Percentiles rank a stretch among this genome's conserved stretches.
phyloP scores from a whole-genome alignment of 2,329 filamentous ascomycete genomes.

The Aureobasidium uvarum region DNA sequence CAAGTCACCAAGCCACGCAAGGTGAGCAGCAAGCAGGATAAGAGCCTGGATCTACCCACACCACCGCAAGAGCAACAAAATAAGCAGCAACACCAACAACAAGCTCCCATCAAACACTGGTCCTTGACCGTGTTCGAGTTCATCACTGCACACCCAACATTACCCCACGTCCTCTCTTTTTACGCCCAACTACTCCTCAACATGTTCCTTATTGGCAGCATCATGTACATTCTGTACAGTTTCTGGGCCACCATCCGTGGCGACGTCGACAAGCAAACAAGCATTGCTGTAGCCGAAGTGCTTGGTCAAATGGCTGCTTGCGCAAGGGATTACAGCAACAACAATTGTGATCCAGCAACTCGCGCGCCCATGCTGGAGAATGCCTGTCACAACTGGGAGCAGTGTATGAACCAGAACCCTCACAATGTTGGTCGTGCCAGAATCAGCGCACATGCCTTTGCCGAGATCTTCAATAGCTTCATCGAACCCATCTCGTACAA shows the following conservation, averaged over 20 bases:
- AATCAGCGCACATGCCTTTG: slow-evolving; percentile 82
- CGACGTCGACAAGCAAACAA: slow-evolving; percentile 71
- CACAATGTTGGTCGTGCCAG: slow-evolving; percentile 73
- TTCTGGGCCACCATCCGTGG: slow-evolving; percentile 67
- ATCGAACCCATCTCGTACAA: slow-evolving; percentile 89
- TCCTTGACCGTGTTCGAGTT: slow-evolving; percentile 56
- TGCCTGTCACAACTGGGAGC: slow-evolving; percentile 76
- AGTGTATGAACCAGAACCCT: slow-evolving; percentile 84
- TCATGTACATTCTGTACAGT: slow-evolving; percentile 66
- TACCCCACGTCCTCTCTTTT: slow-evolving; percentile 64
- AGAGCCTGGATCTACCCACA: neutral
- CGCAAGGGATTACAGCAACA: slow-evolving; percentile 68
- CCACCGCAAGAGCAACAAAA: neutral
- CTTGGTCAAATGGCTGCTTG: slow-evolving; percentile 73
- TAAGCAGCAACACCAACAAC: neutral
- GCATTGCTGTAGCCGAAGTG: slow-evolving; percentile 66
- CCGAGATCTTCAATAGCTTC: slow-evolving; percentile 90
- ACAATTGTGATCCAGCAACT: slow-evolving; percentile 66
- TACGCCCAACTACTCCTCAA: slow-evolving; percentile 68
- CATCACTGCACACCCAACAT: slow-evolving; percentile 62
- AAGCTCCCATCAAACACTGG: slow-evolving; percentile 33
- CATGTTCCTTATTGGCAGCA: slow-evolving; percentile 56
- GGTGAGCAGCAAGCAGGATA: slow-evolving; percentile 27
- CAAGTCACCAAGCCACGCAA: slow-evolving; percentile 4
- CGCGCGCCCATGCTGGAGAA: slow-evolving; percentile 70